Conservation (phyloP, 306 rosid species). For the Hippophae tibetana region DNA sequence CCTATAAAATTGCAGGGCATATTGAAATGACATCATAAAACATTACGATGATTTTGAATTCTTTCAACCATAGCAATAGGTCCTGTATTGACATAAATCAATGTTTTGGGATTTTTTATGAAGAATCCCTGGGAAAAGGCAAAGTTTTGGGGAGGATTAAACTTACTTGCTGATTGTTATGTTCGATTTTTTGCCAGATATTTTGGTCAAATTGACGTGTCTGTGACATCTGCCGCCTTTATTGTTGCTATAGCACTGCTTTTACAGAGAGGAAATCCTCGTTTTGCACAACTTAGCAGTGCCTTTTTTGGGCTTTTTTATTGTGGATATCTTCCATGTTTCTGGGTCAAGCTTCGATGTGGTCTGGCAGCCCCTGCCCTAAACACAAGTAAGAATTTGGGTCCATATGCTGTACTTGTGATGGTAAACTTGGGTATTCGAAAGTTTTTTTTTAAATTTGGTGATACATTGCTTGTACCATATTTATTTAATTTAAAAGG, state of each 20-base stretch:
- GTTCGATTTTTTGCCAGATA: constrained; percentile 47
- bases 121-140: not conserved
- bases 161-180: constrained; percentile 27
- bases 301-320: constrained; percentile 88
- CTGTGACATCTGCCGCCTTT: constrained; percentile 92
- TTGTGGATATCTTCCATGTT: constrained; percentile 94
- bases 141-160: constrained; percentile 11
- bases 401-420: not conserved
- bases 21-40: too few relatives aligned
- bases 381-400: constrained; percentile 50
- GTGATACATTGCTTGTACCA: too few relatives aligned
- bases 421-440: not conserved
- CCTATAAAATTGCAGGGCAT: too few relatives aligned
- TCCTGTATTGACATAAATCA: too few relatives aligned
- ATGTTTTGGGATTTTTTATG: not conserved
- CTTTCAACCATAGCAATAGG: too few relatives aligned
- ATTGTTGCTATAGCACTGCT: constrained; percentile 70
- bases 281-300: constrained; percentile 92
- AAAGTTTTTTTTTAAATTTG: not conserved
- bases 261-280: constrained; percentile 86
- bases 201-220: constrained; percentile 80
- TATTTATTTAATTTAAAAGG: not conserved
- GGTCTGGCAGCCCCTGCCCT: constrained; percentile 84
- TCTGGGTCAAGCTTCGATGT: constrained; percentile 99
- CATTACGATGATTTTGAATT: too few relatives aligned